phyloP scores from a whole-genome alignment of 305 asterid species.

The Solanum hybrid region DNA sequence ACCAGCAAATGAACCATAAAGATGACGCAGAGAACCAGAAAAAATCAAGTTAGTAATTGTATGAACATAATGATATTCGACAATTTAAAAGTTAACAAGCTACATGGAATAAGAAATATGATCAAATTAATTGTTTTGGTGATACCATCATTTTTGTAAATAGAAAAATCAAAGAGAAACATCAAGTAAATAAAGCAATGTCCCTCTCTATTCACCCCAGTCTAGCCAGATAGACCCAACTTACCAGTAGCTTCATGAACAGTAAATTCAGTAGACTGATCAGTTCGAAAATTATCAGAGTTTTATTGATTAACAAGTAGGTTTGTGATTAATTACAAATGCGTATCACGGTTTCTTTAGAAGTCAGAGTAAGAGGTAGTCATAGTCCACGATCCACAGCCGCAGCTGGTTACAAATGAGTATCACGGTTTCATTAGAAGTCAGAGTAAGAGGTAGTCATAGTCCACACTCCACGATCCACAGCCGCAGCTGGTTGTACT shows the following conservation, averaged over 20 bases:
- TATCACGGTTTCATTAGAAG: neutral
- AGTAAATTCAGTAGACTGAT: neutral
- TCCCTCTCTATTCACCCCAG: neutral
- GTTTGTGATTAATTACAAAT: neutral
- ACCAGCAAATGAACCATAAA: conserved; percentile 18
- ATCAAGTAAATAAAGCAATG: neutral
- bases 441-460: neutral
- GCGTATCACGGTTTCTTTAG: neutral
- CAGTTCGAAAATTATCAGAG: neutral
- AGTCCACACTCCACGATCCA: neutral
- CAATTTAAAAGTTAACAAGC: neutral
- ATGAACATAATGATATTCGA: neutral
- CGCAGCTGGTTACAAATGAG: neutral
- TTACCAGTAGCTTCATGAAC: neutral
- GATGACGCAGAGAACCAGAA: conserved; percentile 9
- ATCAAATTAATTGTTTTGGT: neutral
- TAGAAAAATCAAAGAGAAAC: neutral
- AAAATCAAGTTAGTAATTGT: conserved; percentile 12
- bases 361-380: neutral
- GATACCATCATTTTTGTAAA: neutral
- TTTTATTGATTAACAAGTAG: neutral
- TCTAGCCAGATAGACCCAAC: neutral
- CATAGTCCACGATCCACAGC: neutral
- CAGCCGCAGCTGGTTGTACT: neutral
- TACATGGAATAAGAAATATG: neutral